These are phyloP conservation scores for Neopestalotiopsis sp. DNA, from an alignment of 2,329 filamentous ascomycete species.

Conservation along the genomic window DNA sequence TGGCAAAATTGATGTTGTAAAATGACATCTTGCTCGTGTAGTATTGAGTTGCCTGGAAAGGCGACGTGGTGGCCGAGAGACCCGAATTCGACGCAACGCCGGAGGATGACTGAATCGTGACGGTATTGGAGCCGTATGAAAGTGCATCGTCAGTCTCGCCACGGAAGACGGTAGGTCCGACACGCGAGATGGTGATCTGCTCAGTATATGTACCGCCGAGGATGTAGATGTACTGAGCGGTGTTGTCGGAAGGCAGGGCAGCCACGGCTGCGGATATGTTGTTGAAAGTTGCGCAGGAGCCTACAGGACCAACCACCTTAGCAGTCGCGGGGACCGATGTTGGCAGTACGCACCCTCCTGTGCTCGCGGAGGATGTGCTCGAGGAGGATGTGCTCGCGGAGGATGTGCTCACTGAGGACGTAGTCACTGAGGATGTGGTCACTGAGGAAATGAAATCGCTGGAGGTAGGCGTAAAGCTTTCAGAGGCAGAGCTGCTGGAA, in stretches of 20 bases:
- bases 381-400: constrained; percentile 4
- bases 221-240: constrained; percentile 40
- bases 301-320: constrained; percentile 20
- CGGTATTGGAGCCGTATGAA: constrained; percentile 51
- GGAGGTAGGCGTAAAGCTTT: not conserved
- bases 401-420: not conserved
- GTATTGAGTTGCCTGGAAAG: constrained; percentile 33
- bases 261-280: constrained; percentile 51
- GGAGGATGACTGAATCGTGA: constrained; percentile 39
- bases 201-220: constrained; percentile 11
- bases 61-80: constrained; percentile 25
- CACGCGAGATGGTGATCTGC: constrained; percentile 49
- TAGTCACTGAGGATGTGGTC: not conserved
- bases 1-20: constrained; percentile 42
- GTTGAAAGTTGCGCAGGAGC: constrained; percentile 28
- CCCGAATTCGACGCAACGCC: constrained; percentile 23
- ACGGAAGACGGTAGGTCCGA: constrained; percentile 50
- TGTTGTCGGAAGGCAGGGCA: constrained; percentile 46
- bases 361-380: constrained; percentile 3
- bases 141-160: constrained; percentile 50
- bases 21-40: constrained; percentile 29
- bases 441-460: not conserved
- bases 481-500: not conserved
- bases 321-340: constrained; percentile 22
- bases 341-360: constrained; percentile 13